phyloP scores from a whole-genome alignment of 768 basidiomycete genomes.

The Fistulinella prunicolor region DNA sequence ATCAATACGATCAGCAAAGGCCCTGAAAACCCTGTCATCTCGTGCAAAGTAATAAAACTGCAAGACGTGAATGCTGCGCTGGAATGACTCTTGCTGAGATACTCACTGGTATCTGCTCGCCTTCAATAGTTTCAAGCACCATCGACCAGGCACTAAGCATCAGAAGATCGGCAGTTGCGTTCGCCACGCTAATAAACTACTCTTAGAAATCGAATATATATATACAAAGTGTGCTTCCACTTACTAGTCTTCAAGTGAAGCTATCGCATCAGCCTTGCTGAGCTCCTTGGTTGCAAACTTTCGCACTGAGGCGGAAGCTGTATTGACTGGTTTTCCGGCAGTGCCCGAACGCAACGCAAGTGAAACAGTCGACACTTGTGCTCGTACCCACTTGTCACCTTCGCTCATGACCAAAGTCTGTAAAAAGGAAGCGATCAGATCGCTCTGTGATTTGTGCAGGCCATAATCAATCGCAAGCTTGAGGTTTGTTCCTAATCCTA shows the following conservation, averaged over 20 bases:
- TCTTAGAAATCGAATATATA: not conserved
- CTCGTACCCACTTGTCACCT: constrained; percentile 85
- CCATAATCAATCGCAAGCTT: constrained; percentile 92
- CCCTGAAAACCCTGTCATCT: constrained; percentile 81
- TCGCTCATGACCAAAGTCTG: constrained; percentile 97
- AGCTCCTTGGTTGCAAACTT: constrained; percentile 87
- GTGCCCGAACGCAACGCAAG: constrained; percentile 68
- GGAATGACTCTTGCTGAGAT: not conserved
- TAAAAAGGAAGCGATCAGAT: constrained; percentile 87
- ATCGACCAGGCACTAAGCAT: constrained; percentile 80
- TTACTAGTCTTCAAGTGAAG: constrained; percentile 87
- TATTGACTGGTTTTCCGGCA: constrained; percentile 68
- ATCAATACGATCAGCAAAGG: constrained; percentile 47
- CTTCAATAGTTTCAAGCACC: constrained; percentile 54
- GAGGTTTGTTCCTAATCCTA: constrained; percentile 68
- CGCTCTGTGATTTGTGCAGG: constrained; percentile 73
- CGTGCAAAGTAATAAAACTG: constrained; percentile 90
- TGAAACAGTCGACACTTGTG: constrained; percentile 63
- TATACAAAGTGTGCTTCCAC: constrained; percentile 27
- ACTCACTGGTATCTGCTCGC: constrained; percentile 70
- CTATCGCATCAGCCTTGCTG: constrained; percentile 72
- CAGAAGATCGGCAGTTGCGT: constrained; percentile 82
- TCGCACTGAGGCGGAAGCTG: constrained; percentile 73
- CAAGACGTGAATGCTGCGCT: not conserved
- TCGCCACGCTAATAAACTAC: constrained; percentile 61